Evolutionary conservation across 2,329 filamentous ascomycete species (phyloP).

Genomic region (Fusarium acutatum): DNA sequence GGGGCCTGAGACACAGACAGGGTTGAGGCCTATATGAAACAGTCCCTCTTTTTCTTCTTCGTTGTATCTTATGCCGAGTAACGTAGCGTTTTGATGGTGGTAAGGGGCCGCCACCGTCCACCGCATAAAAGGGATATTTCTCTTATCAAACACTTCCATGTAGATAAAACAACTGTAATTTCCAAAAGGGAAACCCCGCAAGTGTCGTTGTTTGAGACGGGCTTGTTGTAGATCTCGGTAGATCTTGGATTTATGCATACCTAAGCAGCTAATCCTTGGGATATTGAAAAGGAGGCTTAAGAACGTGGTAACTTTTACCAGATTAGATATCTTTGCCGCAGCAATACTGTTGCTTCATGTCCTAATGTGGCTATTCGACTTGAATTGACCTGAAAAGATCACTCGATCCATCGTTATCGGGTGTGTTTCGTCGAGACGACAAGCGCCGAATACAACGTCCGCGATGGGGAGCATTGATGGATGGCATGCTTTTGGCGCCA

Average conservation of each 20-base stretch:
- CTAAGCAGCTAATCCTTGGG: neutral
- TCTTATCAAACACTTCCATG: constrained; percentile 3
- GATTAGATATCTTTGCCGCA: neutral
- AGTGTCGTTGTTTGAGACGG: neutral
- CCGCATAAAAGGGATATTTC: constrained; percentile 3
- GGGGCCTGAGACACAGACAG: constrained; percentile 36
- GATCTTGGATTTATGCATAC: constrained; percentile 19
- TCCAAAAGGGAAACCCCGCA: neutral
- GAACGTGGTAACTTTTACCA: neutral
- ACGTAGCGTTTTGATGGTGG: neutral
- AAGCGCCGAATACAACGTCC: neutral
- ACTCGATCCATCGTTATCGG: constrained; percentile 4
- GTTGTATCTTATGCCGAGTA: neutral
- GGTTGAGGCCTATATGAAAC: constrained; percentile 38
- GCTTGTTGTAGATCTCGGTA: constrained; percentile 21
- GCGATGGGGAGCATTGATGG: neutral
- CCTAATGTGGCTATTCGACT: neutral
- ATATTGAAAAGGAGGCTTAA: constrained; percentile 6
- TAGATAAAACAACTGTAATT: constrained; percentile 22
- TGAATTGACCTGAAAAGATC: constrained; percentile 1
- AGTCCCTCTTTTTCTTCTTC: constrained; percentile 26
- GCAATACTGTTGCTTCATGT: neutral
- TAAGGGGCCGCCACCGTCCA: constrained; percentile 5
- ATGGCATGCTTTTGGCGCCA: neutral
- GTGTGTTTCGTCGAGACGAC: neutral